phyloP scores from a whole-genome alignment of 1,284 basidiomycete genomes.

The Ustilago trichophora region DNA sequence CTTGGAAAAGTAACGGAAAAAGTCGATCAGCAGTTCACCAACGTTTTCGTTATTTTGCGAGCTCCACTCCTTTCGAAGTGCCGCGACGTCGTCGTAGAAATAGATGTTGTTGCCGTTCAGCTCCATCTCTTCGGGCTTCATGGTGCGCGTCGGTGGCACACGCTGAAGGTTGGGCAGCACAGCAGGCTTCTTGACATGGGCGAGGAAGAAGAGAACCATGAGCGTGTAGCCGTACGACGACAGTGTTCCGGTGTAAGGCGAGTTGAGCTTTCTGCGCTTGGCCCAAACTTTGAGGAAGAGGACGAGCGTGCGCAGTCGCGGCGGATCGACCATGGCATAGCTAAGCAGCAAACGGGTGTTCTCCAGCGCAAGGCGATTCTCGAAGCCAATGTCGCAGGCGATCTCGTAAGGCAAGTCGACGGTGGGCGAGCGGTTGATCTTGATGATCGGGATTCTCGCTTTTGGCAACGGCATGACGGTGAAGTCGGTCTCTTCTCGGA shows the following conservation, averaged over 20 bases:
- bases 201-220: slow-evolving; percentile 94
- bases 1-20: slow-evolving; percentile 94
- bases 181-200: slow-evolving; percentile 80
- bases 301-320: slow-evolving; percentile 89
- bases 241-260: slow-evolving; percentile 93
- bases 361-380: slow-evolving; percentile 94
- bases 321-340: slow-evolving; percentile 96
- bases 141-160: slow-evolving; percentile 57
- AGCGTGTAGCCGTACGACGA: slow-evolving; percentile 98
- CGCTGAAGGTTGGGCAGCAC: slow-evolving; percentile 67
- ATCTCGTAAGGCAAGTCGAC: slow-evolving; percentile 76
- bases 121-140: slow-evolving; percentile 77
- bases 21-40: slow-evolving; percentile 95
- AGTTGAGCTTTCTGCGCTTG: slow-evolving; percentile 97
- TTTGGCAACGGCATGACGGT: slow-evolving; percentile 95
- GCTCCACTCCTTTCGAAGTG: slow-evolving; percentile 87
- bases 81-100: slow-evolving; percentile 97
- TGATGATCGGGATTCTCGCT: slow-evolving; percentile 98
- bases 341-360: slow-evolving; percentile 95
- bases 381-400: slow-evolving; percentile 97
- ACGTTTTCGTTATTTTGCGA: slow-evolving; percentile 92
- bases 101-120: slow-evolving; percentile 71
- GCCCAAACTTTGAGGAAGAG: slow-evolving; percentile 99
- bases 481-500: slow-evolving; percentile 96
- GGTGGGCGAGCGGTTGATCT: slow-evolving; percentile 87